These are phyloP conservation scores for Diatrype stigma DNA, from an alignment of 2,329 filamentous ascomycete genomes.

Conservation along the genomic window DNA sequence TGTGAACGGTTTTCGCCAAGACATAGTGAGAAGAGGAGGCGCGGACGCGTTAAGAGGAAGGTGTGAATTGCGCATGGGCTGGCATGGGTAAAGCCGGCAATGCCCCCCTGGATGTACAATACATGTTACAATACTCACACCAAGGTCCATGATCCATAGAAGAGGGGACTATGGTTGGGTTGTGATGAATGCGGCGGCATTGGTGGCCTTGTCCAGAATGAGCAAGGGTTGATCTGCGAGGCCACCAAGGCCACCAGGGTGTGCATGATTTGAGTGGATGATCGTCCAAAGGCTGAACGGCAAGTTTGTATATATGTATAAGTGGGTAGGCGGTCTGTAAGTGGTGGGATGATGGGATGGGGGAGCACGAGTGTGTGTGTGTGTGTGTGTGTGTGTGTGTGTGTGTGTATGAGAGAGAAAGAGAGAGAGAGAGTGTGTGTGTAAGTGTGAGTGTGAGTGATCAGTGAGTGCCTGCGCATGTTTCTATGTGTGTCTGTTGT, in stretches of 20 bases:
- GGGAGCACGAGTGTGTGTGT: too few relatives aligned
- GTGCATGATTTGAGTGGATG: conserved; percentile 1
- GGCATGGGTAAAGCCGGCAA: neutral
- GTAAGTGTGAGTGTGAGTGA: neutral
- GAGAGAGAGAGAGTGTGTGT: too few relatives aligned
- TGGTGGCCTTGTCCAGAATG: neutral
- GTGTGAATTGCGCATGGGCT: neutral
- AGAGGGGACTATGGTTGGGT: neutral
- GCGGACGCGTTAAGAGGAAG: neutral
- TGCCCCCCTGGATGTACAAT: too few relatives aligned
- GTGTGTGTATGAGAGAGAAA: neutral
- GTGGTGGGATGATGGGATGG: neutral
- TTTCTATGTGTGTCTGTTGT: neutral
- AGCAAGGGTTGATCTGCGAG: neutral
- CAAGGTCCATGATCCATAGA: too few relatives aligned
- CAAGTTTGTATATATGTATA: neutral
- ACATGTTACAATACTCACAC: too few relatives aligned
- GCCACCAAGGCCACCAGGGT: neutral
- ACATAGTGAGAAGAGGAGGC: neutral
- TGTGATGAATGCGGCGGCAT: neutral
- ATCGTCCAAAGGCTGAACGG: neutral
- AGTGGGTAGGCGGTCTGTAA: neutral
- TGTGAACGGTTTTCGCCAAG: conserved; percentile 1
- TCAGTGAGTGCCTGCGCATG: neutral
- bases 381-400: neutral